Percentiles rank a stretch among this genome's conserved stretches.
phyloP scores from a whole-genome alignment of 2,329 filamentous ascomycete species.

The Escovopsis weberi region DNA sequence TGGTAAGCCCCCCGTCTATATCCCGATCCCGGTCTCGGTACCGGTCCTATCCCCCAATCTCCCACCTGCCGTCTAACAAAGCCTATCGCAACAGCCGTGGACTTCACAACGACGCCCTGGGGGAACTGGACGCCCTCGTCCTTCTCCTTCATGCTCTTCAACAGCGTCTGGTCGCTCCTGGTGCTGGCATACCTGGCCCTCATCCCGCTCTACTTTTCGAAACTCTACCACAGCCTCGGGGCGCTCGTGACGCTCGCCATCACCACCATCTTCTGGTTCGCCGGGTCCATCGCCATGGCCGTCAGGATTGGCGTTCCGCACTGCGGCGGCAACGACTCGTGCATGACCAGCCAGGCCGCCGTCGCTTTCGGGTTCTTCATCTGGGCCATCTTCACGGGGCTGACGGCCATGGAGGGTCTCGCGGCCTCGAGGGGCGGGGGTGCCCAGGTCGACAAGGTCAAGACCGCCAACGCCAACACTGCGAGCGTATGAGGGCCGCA shows the following conservation, averaged over 20 bases:
- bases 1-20: constrained; percentile 31
- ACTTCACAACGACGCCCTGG: constrained; percentile 1
- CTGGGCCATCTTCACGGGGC: constrained; percentile 36
- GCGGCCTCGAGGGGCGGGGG: constrained; percentile 22
- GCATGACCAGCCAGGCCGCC: constrained; percentile 46
- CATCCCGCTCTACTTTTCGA: constrained; percentile 46
- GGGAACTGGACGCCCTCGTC: constrained; percentile 31
- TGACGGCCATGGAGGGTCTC: constrained; percentile 32
- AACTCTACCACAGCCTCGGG: constrained; percentile 46
- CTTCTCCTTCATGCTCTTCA: constrained; percentile 70
- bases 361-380: constrained; percentile 53
- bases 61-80: background rate
- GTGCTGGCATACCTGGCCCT: constrained; percentile 56
- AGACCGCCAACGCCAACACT: constrained; percentile 2
- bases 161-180: constrained; percentile 60
- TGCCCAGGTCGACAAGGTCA: constrained; percentile 13
- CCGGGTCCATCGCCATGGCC: constrained; percentile 65
- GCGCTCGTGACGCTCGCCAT: constrained; percentile 54
- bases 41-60: too few species aligned
- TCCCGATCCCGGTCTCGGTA: background rate
- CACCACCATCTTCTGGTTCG: constrained; percentile 83
- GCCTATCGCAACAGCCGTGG: constrained; percentile 3
- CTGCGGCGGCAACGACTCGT: constrained; percentile 39
- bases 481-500: too few species aligned
- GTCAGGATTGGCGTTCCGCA: constrained; percentile 43